Evolutionary conservation across 148 eudicot genomes (phyloP).

Genomic region (Vaccinium macrocarpon): DNA sequence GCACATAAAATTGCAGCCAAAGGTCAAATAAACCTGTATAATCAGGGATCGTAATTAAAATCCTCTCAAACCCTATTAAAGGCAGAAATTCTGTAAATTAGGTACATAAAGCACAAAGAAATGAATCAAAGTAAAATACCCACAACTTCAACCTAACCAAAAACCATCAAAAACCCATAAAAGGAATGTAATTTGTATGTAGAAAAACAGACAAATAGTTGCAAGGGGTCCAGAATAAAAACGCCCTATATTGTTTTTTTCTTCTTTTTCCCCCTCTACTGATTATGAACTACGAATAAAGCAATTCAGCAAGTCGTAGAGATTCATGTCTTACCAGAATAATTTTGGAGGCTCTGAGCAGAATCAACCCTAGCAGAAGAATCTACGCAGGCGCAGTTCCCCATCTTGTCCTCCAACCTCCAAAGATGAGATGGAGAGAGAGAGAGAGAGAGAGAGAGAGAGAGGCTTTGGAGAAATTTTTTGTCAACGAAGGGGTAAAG

Average conservation of each 20-base stretch:
- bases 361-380: constrained; percentile 77
- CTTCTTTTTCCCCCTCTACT: neutral
- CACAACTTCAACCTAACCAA: neutral
- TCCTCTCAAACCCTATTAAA: neutral
- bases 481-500: neutral
- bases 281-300: neutral
- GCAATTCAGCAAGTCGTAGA: neutral
- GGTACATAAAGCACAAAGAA: neutral
- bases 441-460: neutral
- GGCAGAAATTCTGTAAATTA: neutral
- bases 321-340: constrained; percentile 42
- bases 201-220: neutral
- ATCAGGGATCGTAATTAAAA: neutral
- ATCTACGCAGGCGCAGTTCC: constrained; percentile 58
- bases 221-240: neutral
- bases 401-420: constrained; percentile 42
- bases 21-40: neutral
- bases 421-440: constrained; percentile 9
- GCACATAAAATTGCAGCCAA: neutral
- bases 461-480: neutral
- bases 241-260: neutral
- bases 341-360: constrained; percentile 39
- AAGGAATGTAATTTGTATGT: neutral
- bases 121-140: neutral
- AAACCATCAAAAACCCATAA: neutral